phyloP scores from a whole-genome alignment of 805 yeast species.

The Ogataea populi-albae region DNA sequence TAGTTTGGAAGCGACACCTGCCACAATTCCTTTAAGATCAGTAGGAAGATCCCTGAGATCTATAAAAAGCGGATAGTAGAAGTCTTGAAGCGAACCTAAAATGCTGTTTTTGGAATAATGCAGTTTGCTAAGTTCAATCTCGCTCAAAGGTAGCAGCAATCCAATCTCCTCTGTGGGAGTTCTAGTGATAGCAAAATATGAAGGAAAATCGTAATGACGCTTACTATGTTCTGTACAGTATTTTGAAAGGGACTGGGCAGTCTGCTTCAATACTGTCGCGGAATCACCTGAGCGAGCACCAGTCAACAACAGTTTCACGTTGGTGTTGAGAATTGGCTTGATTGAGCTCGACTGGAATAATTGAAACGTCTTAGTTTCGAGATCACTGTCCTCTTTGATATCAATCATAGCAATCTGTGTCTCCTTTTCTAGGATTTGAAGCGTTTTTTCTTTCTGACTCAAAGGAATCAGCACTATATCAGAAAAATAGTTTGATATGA shows the following conservation, averaged over 20 bases:
- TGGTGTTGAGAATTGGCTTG: constrained; percentile 42
- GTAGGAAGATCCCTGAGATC: constrained; percentile 53
- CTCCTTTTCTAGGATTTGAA: constrained; percentile 40
- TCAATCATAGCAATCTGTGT: neutral
- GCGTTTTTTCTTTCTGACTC: constrained; percentile 41
- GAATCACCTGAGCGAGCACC: constrained; percentile 57
- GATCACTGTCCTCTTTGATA: constrained; percentile 5
- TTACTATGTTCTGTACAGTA: constrained; percentile 14
- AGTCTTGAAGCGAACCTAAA: constrained; percentile 57
- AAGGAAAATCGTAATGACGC: constrained; percentile 29
- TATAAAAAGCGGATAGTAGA: constrained; percentile 53
- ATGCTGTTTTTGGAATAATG: constrained; percentile 41
- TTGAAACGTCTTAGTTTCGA: constrained; percentile 37
- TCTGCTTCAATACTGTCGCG: constrained; percentile 38
- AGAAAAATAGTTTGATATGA: constrained; percentile 59
- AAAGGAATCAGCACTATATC: constrained; percentile 62
- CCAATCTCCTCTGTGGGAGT: constrained; percentile 52
- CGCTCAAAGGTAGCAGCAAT: constrained; percentile 43
- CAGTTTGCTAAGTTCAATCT: constrained; percentile 33
- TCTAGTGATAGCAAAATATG: constrained; percentile 51
- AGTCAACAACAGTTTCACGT: constrained; percentile 45
- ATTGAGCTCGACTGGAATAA: constrained; percentile 38
- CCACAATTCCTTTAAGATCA: constrained; percentile 64
- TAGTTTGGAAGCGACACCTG: constrained; percentile 56
- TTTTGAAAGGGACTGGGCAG: constrained; percentile 36